Conservation (phyloP, 768 basidiomycete genomes). For the Suillus subaureus region DNA sequence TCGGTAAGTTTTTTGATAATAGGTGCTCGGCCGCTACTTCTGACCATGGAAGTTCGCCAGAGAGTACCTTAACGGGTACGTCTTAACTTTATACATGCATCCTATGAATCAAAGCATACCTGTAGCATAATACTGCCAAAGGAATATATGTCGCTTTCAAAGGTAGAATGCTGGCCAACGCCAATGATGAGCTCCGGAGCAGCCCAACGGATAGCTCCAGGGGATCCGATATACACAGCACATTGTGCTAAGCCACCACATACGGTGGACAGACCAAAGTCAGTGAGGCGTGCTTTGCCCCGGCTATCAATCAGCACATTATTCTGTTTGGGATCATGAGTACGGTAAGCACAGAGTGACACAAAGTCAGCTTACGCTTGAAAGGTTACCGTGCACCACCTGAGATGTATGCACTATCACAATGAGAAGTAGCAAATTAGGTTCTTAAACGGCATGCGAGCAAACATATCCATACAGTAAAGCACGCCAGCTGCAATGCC, state of each 20-base stretch:
- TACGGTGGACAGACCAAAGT: slow-evolving; percentile 34
- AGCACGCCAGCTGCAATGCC: slow-evolving; percentile 8
- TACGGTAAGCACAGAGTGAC: background rate
- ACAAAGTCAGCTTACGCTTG: slow-evolving; percentile 21
- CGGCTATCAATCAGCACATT: slow-evolving; percentile 37
- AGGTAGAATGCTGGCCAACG: background rate
- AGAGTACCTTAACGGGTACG: background rate
- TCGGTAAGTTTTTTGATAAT: background rate
- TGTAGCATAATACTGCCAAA: slow-evolving; percentile 32
- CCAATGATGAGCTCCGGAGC: slow-evolving; percentile 41
- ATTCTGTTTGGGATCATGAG: slow-evolving; percentile 18
- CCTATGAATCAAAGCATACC: slow-evolving; percentile 16
- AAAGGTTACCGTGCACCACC: slow-evolving; percentile 30
- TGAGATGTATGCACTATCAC: background rate
- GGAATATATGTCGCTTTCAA: slow-evolving; percentile 14
- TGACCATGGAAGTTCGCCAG: background rate
- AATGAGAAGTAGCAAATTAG: background rate
- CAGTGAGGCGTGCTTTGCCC: slow-evolving; percentile 32
- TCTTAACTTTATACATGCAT: background rate
- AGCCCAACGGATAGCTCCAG: slow-evolving; percentile 52
- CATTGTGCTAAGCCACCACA: background rate
- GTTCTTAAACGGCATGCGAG: background rate
- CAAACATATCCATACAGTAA: slow-evolving; percentile 7
- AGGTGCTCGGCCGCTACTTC: background rate
- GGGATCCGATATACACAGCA: background rate